Evolutionary conservation across 495 filamentous ascomycete genomes (phyloP).

Genomic region (Aspergillus avenaceus): DNA sequence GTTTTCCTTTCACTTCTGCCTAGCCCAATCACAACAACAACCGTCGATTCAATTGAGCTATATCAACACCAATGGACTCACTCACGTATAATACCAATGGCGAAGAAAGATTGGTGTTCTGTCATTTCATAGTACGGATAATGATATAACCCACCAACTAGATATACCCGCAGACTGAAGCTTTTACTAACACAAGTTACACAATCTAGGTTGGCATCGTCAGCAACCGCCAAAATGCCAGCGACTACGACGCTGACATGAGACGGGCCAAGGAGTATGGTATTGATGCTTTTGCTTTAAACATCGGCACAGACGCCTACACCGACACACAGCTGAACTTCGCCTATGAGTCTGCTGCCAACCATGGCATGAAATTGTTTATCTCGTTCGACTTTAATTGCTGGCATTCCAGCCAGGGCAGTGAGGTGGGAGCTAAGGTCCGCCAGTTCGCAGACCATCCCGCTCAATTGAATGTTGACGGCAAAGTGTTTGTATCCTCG

Average conservation of each 20-base stretch:
- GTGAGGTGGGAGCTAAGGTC: conserved; percentile 44
- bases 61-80: too few species aligned
- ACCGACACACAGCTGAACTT: conserved; percentile 50
- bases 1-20: too few species aligned
- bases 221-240: conserved; percentile 42
- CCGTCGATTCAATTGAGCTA: too few species aligned
- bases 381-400: conserved; percentile 61
- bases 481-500: conserved; percentile 52
- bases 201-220: conserved; percentile 55
- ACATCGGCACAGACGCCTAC: conserved; percentile 51
- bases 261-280: conserved; percentile 47
- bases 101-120: too few species aligned
- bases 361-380: conserved; percentile 57
- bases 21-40: too few species aligned
- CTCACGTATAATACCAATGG: too few species aligned
- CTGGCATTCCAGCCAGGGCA: conserved; percentile 37
- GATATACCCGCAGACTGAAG: too few species aligned
- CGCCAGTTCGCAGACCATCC: conserved; percentile 39
- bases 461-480: conserved; percentile 53
- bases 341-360: conserved; percentile 54
- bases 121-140: too few species aligned
- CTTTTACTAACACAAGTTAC: too few species aligned
- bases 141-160: too few species aligned
- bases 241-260: conserved; percentile 56
- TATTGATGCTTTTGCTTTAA: conserved; percentile 59